Base-by-base conservation (phyloP, 257 asterid species). In the Cruciata laevipes region DNA sequence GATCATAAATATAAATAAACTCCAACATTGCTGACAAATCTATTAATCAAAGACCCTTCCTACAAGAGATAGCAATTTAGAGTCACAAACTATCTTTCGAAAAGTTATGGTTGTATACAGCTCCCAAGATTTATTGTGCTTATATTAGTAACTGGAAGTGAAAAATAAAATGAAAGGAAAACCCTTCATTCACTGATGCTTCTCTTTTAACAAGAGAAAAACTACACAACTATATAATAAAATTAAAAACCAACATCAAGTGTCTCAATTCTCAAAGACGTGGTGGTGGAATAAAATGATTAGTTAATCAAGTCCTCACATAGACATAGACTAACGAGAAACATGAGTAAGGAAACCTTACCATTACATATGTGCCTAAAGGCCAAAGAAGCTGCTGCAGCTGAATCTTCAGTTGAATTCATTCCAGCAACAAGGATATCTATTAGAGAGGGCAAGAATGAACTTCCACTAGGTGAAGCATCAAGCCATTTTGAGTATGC, bases 401-500 rank as follows among this genome's bases (percentile, higher is more conserved):
- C 99, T 63, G 96, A 79, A 78, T 94, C 99, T 84, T 90, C 97
- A 66, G 94, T 85, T 68, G 81, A 73, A 79, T 95, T 84, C 99
- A 94, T 90, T 79, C 99, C 95, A 32, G 79, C 83, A 61, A 94
- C 99, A 76, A 94, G 96, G 82, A 90, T 94, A 77, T 87, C 90
- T 79, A 88, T 81, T 71, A 94, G 90, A n/a, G 90, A 75, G 25
- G 96, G 96, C 85, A 94, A 79, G 80, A 84, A 90, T 33, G 97
- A 83, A 75, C 84, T 77, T 68, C 99, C 97, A 78, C 75, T 85
- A 33, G 94, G 81, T 42, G 94, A 82, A 72, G 86, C 84, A 81
- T 94, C 90, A 67, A 94, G 95, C 99, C 99, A 94, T 75, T 83
- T 88, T 77, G 99, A 88, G 82, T 88, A 94, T 67, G 95, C 96